phyloP scores from a whole-genome alignment of 176 grass and related monocot species.

The Luzula sylvatica region DNA sequence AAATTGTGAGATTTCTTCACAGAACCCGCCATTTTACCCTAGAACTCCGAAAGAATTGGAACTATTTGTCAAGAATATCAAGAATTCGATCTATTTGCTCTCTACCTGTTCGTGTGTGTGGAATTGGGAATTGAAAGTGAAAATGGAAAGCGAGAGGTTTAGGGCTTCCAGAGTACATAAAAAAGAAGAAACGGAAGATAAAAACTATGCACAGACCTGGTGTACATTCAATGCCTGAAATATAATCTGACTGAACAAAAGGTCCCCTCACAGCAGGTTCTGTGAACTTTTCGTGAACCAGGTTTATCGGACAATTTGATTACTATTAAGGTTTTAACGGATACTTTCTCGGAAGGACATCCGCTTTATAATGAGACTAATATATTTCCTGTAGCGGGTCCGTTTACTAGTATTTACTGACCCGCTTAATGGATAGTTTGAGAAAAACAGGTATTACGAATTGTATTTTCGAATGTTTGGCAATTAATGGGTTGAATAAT shows the following conservation, averaged over 20 bases:
- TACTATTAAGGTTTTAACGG: neutral
- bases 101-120: neutral
- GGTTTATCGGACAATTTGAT: neutral
- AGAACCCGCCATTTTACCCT: neutral
- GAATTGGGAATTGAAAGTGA: neutral
- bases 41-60: neutral
- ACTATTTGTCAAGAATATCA: neutral
- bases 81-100: neutral
- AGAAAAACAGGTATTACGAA: neutral
- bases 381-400: neutral
- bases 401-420: neutral
- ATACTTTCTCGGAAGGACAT: conserved; percentile 3
- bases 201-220: neutral
- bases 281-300: neutral
- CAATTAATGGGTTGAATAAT: neutral
- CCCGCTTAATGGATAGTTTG: neutral
- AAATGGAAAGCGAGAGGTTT: neutral
- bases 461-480: neutral
- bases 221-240: neutral
- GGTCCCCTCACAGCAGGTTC: neutral
- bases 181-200: neutral
- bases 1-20: conserved; percentile 11
- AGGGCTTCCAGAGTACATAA: neutral
- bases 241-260: neutral
- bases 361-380: neutral